phyloP scores from a whole-genome alignment of 257 asterid genomes.

The Marsdenia floribunda region DNA sequence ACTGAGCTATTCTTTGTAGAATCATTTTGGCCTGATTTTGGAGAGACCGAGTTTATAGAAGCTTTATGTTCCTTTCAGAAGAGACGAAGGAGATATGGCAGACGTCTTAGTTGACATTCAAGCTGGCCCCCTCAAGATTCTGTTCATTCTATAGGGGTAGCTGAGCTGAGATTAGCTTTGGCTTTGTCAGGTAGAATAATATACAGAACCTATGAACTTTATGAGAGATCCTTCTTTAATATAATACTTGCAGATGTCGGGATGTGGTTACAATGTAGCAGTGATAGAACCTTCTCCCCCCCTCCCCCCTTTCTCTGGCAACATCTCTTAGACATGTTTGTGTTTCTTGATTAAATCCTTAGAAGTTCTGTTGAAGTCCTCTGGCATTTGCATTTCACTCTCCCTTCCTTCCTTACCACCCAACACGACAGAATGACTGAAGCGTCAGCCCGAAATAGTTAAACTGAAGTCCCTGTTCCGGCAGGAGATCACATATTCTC shows the following conservation, averaged over 20 bases:
- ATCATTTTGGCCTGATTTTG: constrained; percentile 64
- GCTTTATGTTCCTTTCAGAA: constrained; percentile 49
- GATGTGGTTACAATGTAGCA: neutral
- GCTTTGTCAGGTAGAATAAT: neutral
- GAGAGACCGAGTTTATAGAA: constrained; percentile 45
- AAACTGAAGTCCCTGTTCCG: neutral
- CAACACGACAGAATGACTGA: neutral
- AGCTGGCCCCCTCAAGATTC: neutral
- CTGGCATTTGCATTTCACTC: neutral
- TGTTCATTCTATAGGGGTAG: neutral
- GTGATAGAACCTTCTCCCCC: neutral
- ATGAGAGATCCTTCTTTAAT: neutral
- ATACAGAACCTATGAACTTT: neutral
- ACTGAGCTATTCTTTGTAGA: constrained; percentile 44
- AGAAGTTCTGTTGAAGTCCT: neutral
- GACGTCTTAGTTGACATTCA: constrained; percentile 5
- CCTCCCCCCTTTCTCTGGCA: too few relatives aligned
- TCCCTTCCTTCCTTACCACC: neutral
- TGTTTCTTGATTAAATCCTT: neutral
- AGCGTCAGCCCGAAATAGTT: neutral
- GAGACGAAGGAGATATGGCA: constrained; percentile 57
- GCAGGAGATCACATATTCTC: neutral
- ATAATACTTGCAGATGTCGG: neutral
- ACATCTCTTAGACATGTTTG: neutral
- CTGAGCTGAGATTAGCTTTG: constrained; percentile 7